Evolutionary conservation across 768 basidiomycete genomes (phyloP), one percentile per base, ranked within the genome.

Genomic region (Amanita jacksonii): DNA sequence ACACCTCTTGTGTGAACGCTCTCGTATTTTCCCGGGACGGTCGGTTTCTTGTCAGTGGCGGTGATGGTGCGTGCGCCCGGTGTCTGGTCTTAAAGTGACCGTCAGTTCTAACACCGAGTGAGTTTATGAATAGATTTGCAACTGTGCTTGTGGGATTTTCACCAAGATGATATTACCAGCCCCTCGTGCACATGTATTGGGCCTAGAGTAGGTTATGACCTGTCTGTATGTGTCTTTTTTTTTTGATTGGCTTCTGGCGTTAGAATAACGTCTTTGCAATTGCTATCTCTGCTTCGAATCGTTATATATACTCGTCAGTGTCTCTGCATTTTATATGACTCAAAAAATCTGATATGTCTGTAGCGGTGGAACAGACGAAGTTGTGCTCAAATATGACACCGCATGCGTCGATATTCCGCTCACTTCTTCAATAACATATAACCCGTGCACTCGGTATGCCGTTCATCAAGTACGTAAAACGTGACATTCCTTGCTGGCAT

Each of bases 231-330:
- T 19, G 35, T 15, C 13, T n/a, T 20, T 25, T 24, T 12, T 13
- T 5, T 45, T 25, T 46, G 25, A 28, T n/a, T n/a, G n/a, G 38
- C 39, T 23, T n/a, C 31, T 18, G 15, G 33, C 13, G 12, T 43
- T 50, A 88, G 85, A 70, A 69, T 32, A 86, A 85, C 51, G 72
- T 87, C 27, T 77, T 89, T 57, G 70, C 74, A 13, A 63, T 88
- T 23, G 73, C 73, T 37, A 86, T 88, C 62, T 85, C 85, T 5
- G 70, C 79, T 0, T 68, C 69, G 16, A 82, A 81, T 52, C 70
- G 69, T 41, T 78, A 70, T 54, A 56, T 87, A 32, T 75, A 74
- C 55, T 77, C 77, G 85, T 85, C 48, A 57, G 82, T 65, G 20
- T 35, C 18, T 51, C 25, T 41, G 34, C 15, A 25, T 43, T 31